Evolutionary conservation across 306 rosid species (phyloP).

Genomic region (Mimosa pudica): DNA sequence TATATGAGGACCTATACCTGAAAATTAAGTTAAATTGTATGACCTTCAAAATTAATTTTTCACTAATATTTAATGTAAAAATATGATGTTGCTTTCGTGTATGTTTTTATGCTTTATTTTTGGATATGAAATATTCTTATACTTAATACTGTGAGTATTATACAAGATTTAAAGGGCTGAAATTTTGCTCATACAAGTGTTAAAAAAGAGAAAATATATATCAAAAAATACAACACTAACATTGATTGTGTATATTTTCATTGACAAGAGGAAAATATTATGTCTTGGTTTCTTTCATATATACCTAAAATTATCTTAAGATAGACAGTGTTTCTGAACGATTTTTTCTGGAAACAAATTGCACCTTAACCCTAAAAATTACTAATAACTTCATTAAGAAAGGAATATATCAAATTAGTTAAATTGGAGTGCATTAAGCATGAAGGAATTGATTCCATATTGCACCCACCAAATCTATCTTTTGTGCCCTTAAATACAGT

Average conservation of each 20-base stretch:
- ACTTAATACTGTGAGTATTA: not conserved
- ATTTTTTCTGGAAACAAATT: too few species aligned
- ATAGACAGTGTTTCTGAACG: too few species aligned
- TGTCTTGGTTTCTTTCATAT: too few species aligned
- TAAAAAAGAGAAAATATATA: too few species aligned
- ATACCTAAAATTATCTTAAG: too few species aligned
- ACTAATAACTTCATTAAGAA: not conserved
- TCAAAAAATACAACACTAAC: too few species aligned
- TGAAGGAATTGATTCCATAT: slow-evolving; percentile 8
- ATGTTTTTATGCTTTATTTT: not conserved
- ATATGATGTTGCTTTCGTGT: not conserved
- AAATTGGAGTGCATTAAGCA: slow-evolving; percentile 25
- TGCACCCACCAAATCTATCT: slow-evolving; percentile 26
- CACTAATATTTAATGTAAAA: not conserved
- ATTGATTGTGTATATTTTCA: too few species aligned
- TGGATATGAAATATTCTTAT: not conserved
- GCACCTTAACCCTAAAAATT: not conserved
- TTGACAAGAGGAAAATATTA: too few species aligned
- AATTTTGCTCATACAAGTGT: too few species aligned
- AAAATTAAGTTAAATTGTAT: too few species aligned
- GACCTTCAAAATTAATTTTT: not conserved
- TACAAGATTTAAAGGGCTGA: too few species aligned
- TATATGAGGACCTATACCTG: too few species aligned
- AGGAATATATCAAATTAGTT: slow-evolving; percentile 16
- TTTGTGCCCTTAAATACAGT: slow-evolving; percentile 14